Evolutionary conservation across 2,329 filamentous ascomycete genomes (phyloP), one percentile per base, ranked within the genome.

Genomic region (Colletotrichum viniferum): DNA sequence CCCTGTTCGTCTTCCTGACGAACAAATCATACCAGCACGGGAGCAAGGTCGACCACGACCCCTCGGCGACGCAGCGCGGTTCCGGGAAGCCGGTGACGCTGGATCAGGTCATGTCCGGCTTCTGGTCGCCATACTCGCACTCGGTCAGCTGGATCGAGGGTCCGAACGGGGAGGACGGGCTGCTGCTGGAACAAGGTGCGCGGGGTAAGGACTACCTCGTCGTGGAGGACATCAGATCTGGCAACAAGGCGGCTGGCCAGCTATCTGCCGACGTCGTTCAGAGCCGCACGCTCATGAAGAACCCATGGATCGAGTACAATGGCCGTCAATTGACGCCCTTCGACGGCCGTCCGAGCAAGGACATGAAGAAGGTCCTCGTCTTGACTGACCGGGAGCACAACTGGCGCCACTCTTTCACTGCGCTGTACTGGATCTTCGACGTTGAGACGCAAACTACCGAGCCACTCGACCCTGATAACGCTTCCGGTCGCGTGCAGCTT

Each of bases 351-450:
- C 95, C 97, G 4, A 98, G 95, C 81, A 91, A 92, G 32, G 92
- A 98, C 82, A 88, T 98, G 83, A 95, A 93, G 80, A 96, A 95
- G 82, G 95, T 99, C 4, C 89, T 99, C 67, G 86, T 98, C n/a
- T 90, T 92, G 65, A 95, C 95, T 10, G 88, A 95, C 68, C 82
- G 87, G 26, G 85, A 94, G 83, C 92, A 91, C 80, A 96, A 97
- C 80, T 99, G 96, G 94, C 92, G 97, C 78, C 94, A 98, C 84
- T 98, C 96, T 0, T 96, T 91, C 81, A 96, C 93, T 12, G 96
- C 94, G 1, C 88, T 90, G 30, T 99, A 98, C 86, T 99, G 94
- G 92, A 92, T 99, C 75, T 94, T 98, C 78, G 94, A 99, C 81
- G 97, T 99, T 30, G 92, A 91, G 36, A 93, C 92, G 1, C 96